Base-by-base conservation (phyloP, 441 rosid genomes). In the Melastoma candidum region DNA sequence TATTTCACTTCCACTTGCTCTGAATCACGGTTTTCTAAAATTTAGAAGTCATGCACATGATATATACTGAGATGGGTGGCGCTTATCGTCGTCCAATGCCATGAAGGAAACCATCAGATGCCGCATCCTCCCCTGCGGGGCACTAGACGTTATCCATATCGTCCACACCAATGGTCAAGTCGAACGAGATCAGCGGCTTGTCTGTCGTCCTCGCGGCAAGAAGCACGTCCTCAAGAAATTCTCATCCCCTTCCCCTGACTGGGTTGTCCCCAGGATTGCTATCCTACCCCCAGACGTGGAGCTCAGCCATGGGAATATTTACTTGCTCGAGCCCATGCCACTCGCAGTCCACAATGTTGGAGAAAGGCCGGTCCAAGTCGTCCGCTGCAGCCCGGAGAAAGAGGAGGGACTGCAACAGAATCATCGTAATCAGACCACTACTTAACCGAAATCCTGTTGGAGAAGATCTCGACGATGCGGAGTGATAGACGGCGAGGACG, bases 91-190 rank as follows among this genome's bases (percentile, higher is more conserved):
- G 22, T 17, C 22, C 22, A 17, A 17, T 17, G 65, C 55, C 57
- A 84, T 87, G 96, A 92, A 79, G 81, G 82, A 77, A 71, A 75
- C 90, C 9, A 85, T 92, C 47, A 74, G 95, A 65, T 90, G 98
- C 55, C 87, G 98, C 88, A 92, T 92, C 68, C 80, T 87, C 29
- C 98, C 98, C 2, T 92, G 98, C 48, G 98, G 98, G 56, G 86
- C 89, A 2, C 88, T 92, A 1, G 98, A 92, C 65, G 96, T 92
- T 58, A 82, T 92, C 63, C 81, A 96, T 1, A 84, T 92, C 66
- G 88, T 92, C 26, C 98, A 92, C 75, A 68, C 84, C 1, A 85
- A 82, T 56, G 96, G 98, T 47, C 80, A 76, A 24, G 98, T 92
- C 2, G 98, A 92, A 44, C 22, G 98, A 92, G 65, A 77, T 92